Base-by-base conservation (phyloP, 305 asterid genomes). In the Striga hermonthica region DNA sequence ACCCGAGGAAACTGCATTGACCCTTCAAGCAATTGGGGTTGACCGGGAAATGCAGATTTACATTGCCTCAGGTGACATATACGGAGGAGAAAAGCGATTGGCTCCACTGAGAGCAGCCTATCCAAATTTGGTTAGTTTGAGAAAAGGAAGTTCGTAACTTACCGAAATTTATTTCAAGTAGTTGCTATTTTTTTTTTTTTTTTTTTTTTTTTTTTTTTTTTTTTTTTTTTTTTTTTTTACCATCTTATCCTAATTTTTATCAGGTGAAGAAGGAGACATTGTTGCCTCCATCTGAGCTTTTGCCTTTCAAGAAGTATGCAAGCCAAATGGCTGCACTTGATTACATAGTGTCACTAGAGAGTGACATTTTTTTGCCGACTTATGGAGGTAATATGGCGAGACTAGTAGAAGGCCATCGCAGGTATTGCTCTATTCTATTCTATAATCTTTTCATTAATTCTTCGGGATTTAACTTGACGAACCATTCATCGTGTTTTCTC, bases 321-420 rank as follows among this genome's bases (percentile, higher is more conserved):
- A 86, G 91, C 39, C 96, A 86, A 73, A 88, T 88, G 96, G 96
- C 96, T 31, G 96, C 96, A 14, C 75, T 88, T 22, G 96, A 88
- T 68, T 88, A 86, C 78, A 94, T 88, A 9, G 96, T 88, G 64
- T 88, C 96, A 3, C 73, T 86, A 57, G 91, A 88, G 81, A 88
- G 96, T 56, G 90, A 88, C 70, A 81, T 88, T 40, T 88, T 88
- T 71, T 83, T 84, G 60, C 96, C 96, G 52, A 88, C 96, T 5
- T 88, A 88, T 60, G 96, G 86, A 57, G 96, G 96, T 44, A 88
- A 88, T 73, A 88, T 88, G 96, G 96, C 96, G 72, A 88, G 82
- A 80, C 94, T 88, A 47, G 96, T 88, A 49, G 96, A 84, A 80
- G 96, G 96, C 14, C 96, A 88, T 79, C 96, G 96, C 75, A 86